phyloP scores from a whole-genome alignment of 495 filamentous ascomycete genomes.

The Penicillium verhagenii region DNA sequence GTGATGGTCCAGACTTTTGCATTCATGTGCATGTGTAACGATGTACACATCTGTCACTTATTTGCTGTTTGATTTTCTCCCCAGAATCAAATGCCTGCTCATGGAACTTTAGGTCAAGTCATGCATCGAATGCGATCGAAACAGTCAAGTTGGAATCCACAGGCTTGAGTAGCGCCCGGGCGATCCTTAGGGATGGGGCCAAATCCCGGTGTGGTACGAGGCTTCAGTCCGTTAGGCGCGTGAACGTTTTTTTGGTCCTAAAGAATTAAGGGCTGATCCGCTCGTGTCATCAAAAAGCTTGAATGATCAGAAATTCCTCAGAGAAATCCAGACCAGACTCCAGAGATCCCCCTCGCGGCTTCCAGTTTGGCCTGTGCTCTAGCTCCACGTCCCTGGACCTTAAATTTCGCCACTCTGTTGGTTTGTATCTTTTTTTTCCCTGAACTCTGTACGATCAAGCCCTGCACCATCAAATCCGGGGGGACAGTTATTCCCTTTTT shows the following conservation, averaged over 20 bases:
- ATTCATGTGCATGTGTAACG: not conserved
- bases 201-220: not conserved
- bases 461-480: constrained; percentile 18
- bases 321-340: too few species aligned
- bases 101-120: not conserved
- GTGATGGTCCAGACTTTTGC: not conserved
- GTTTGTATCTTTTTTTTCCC: not conserved
- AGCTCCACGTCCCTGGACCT: not conserved
- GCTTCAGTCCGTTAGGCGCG: not conserved
- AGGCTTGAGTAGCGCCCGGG: not conserved
- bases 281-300: not conserved
- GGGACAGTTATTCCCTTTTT: not conserved
- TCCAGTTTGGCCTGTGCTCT: not conserved
- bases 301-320: too few species aligned
- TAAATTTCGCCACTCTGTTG: not conserved
- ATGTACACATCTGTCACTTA: too few species aligned
- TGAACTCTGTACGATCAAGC: constrained; percentile 4
- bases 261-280: too few species aligned
- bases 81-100: not conserved
- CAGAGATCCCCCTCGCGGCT: too few species aligned
- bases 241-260: too few species aligned
- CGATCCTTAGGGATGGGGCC: not conserved
- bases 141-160: too few species aligned
- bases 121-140: constrained; percentile 1
- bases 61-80: not conserved